Conservation (phyloP, 306 rosid species). For the Medicago arabica region DNA sequence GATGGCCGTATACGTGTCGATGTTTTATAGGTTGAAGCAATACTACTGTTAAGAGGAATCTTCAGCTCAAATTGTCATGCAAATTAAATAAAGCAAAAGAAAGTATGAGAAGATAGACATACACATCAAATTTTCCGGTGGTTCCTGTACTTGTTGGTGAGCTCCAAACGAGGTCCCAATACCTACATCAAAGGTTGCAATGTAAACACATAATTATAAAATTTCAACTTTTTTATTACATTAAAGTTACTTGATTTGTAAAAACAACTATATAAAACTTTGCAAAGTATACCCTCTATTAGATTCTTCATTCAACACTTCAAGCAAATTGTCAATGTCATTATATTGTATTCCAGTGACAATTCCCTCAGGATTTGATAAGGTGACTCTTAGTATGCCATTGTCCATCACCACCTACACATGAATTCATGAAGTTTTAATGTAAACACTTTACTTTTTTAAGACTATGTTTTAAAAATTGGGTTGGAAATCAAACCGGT, state of each 20-base stretch:
- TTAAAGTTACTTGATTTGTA: slow-evolving; percentile 1
- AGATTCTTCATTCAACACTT: slow-evolving; percentile 74
- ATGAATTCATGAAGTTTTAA: background rate
- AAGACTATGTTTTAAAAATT: too few relatives aligned
- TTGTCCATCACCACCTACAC: slow-evolving; percentile 87
- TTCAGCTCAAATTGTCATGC: slow-evolving; percentile 17
- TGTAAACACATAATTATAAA: background rate
- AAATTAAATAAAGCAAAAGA: background rate
- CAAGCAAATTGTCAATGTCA: slow-evolving; percentile 82
- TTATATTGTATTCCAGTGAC: slow-evolving; percentile 79
- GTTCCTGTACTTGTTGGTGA: slow-evolving; percentile 53
- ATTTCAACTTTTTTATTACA: background rate
- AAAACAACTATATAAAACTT: background rate
- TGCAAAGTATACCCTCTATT: slow-evolving; percentile 50
- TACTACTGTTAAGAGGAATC: background rate
- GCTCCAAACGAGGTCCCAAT: slow-evolving; percentile 96
- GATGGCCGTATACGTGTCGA: background rate
- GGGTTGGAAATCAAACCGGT: too few relatives aligned
- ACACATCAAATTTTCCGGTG: slow-evolving; percentile 78
- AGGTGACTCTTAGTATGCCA: slow-evolving; percentile 79
- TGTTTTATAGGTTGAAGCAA: background rate
- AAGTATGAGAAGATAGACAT: slow-evolving; percentile 37
- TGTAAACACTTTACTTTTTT: too few relatives aligned
- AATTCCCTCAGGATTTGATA: slow-evolving; percentile 87
- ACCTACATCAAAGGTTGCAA: slow-evolving; percentile 50